Evolutionary conservation across 805 yeast genomes (phyloP), one percentile per base, ranked within the genome.

Genomic region (Teunomyces panamensis): DNA sequence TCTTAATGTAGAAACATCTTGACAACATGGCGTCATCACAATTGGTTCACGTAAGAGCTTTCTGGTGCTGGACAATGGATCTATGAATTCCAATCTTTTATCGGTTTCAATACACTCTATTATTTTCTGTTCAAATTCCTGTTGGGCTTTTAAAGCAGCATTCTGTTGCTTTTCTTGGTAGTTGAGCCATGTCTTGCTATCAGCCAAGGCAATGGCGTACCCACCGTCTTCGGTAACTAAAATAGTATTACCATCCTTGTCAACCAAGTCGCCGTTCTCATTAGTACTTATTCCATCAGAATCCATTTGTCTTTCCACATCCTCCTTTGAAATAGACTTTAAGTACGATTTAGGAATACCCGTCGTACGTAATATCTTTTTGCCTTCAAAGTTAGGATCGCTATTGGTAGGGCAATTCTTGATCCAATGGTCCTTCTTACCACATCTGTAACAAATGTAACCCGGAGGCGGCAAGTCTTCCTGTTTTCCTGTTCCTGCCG

Each of bases 271-370:
- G 4, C 78, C 78, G 45, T 70, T 66, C 20, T 71, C 78, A 46
- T 69, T 72, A 5, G 71, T 62, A 4, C 65, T 58, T 3, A 70
- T 60, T 3, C 64, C 65, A 36, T 60, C 63, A 24, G 56, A 49
- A 32, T 58, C 77, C 46, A 68, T 81, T 39, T 80, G 86, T 34
- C 59, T 60, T 37, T 68, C 73, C 33, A 84, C 89, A 0, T 82
- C 78, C 26, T 92, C 92, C 61, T 87, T 87, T 13, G 87, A 88
- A 6, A 94, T 83, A 0, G 96, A 85, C 56, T 89, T 87, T 65
- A 94, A 80, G 65, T 89, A 89, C 30, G 95, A 85, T 66, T 85
- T 87, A 2, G 99, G 99, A 60, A 94, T 94, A 84, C 99, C 99
- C 0, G 98, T 94, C 0, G 97, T 91, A 57, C 96, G 79, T 57